Evolutionary conservation across 2,329 filamentous ascomycete species (phyloP), one percentile per base, ranked within the genome.

Genomic region (Cyphellophora europaea): DNA sequence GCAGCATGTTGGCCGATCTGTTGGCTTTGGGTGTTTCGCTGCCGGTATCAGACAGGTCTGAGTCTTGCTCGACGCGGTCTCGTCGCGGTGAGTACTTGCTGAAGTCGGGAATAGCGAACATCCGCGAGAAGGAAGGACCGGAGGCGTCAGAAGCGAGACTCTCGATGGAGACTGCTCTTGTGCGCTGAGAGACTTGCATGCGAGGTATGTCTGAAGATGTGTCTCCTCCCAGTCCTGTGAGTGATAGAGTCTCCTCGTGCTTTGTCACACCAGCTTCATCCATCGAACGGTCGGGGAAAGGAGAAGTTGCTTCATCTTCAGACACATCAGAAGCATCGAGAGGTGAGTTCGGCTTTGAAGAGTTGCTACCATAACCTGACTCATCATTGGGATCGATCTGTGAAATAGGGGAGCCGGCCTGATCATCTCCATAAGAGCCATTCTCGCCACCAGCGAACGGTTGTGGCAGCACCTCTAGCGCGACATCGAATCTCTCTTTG

Each of bases 401-500:
- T n/a, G n/a, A n/a, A n/a, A n/a, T n/a, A n/a, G n/a, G n/a, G n/a
- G n/a, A n/a, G n/a, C n/a, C n/a, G n/a, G n/a, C n/a, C n/a, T n/a
- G n/a, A n/a, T n/a, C n/a, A n/a, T n/a, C n/a, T n/a, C n/a, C n/a
- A 27, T 45, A 44, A 6, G 8, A 8, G 6, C 42, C 41, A 19
- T 11, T 11, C 16, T 40, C 36, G 3, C 34, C 33, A 6, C 36
- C 32, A 5, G 38, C 37, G 23, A 37, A 48, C 4, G 47, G 43
- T 12, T 44, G 23, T 11, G 47, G 44, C 4, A 50, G 33, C 11
- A 35, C 30, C 17, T 36, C 23, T 18, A 43, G 32, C 19, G 47
- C 40, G 12, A 30, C 33, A 12, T 21, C 32, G 34, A 49, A 47
- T 27, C 36, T 37, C 18, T 45, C 43, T 33, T 38, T 42, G 11